Evolutionary conservation across 306 rosid genomes (phyloP).

Genomic region (Medicago ruthenica): DNA sequence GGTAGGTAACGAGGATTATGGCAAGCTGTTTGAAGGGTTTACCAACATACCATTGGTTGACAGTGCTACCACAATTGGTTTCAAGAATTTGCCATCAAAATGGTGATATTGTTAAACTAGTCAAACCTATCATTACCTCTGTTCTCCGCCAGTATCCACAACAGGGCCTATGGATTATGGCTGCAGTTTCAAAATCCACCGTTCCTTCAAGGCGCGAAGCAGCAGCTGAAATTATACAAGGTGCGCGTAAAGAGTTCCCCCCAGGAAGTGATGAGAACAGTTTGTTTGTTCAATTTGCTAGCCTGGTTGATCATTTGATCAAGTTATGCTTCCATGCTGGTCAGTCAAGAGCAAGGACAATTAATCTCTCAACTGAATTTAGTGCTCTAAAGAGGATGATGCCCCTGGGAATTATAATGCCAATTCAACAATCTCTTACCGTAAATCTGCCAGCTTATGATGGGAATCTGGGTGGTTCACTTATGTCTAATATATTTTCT

Average conservation of each 20-base stretch:
- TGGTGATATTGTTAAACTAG: conserved; percentile 80
- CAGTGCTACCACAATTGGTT: conserved; percentile 95
- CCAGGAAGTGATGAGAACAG: conserved; percentile 73
- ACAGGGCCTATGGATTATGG: conserved; percentile 98
- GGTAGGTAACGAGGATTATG: conserved; percentile 73
- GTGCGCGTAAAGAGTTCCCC: conserved; percentile 77
- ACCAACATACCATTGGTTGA: conserved; percentile 92
- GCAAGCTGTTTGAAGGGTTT: conserved; percentile 89
- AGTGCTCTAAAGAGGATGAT: conserved; percentile 97
- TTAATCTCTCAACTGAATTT: conserved; percentile 85
- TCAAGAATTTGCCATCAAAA: conserved; percentile 98
- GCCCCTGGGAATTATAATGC: conserved; percentile 98
- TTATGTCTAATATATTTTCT: conserved; percentile 71
- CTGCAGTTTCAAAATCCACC: conserved; percentile 94
- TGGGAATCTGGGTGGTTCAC: conserved; percentile 66
- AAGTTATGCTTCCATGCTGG: conserved; percentile 92
- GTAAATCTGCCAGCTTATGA: conserved; percentile 86
- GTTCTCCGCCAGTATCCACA: conserved; percentile 89
- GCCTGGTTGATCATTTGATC: conserved; percentile 85
- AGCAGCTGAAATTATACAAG: conserved; percentile 92
- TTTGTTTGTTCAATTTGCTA: conserved; percentile 89
- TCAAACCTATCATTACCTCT: conserved; percentile 78
- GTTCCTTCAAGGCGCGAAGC: conserved; percentile 94
- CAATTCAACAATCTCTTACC: conserved; percentile 84
- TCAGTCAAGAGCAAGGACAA: conserved; percentile 78